Evolutionary conservation across 768 basidiomycete genomes (phyloP).

Genomic region (Tricholoma terreum): DNA sequence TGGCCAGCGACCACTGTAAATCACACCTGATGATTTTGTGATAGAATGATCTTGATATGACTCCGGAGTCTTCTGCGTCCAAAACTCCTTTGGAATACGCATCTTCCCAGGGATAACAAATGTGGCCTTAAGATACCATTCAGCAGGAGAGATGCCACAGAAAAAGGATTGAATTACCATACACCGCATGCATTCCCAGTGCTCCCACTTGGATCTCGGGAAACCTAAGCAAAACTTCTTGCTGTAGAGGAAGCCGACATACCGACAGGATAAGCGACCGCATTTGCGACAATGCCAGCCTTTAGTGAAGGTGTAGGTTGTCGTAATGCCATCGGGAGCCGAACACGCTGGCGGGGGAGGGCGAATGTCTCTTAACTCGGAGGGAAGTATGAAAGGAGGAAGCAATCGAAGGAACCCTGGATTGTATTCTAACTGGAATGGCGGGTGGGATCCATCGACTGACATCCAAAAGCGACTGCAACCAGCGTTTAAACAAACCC

Average conservation of each 20-base stretch:
- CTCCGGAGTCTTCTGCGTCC: constrained; percentile 26
- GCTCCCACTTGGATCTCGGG: constrained; percentile 67
- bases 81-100: constrained; percentile 34
- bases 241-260: constrained; percentile 10
- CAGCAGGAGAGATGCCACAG: neutral
- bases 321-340: constrained; percentile 39
- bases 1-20: neutral
- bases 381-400: constrained; percentile 28
- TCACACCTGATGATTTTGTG: constrained; percentile 28
- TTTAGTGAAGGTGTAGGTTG: constrained; percentile 53
- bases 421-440: constrained; percentile 43
- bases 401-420: constrained; percentile 42
- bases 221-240: neutral
- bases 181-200: constrained; percentile 68
- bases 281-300: constrained; percentile 70
- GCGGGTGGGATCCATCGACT: constrained; percentile 22
- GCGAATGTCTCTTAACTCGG: constrained; percentile 35
- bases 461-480: constrained; percentile 58
- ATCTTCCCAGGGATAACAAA: constrained; percentile 24
- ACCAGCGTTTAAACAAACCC: constrained; percentile 62
- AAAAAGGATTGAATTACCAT: constrained; percentile 33
- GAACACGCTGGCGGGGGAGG: constrained; percentile 32
- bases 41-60: constrained; percentile 32
- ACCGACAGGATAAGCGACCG: constrained; percentile 76
- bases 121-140: constrained; percentile 15